Evolutionary conservation across 83 land plant genomes (phyloP).

Genomic region (Thuja plicata): DNA sequence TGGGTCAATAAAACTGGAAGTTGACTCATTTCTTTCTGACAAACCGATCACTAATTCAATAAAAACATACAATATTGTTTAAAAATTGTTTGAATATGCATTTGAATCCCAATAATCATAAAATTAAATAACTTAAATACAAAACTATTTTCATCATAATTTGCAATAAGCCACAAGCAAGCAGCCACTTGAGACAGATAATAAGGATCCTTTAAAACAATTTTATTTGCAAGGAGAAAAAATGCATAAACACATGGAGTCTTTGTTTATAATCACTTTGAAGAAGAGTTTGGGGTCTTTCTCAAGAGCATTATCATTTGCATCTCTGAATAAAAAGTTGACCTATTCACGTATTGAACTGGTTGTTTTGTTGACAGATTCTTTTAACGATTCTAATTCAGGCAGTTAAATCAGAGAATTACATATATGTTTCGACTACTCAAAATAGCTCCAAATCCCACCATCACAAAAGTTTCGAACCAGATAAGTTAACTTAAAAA

Average conservation of each 20-base stretch:
- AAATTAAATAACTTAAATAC: too few species aligned
- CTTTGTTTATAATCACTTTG: background rate
- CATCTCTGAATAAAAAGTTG: constrained; percentile 1
- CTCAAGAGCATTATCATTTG: constrained; percentile 6
- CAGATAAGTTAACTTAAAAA: too few species aligned
- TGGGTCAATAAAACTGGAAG: too few species aligned
- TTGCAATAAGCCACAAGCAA: too few species aligned
- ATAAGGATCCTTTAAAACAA: background rate
- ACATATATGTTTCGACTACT: background rate
- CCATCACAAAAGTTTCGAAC: too few species aligned
- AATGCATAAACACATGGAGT: background rate
- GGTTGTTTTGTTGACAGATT: background rate
- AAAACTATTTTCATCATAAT: too few species aligned
- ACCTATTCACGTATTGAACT: background rate
- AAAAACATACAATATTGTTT: too few species aligned
- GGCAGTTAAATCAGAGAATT: too few species aligned
- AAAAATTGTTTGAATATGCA: too few species aligned
- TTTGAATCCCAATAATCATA: too few species aligned
- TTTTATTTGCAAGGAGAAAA: background rate
- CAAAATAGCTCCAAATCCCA: background rate
- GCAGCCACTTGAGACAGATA: constrained; percentile 18
- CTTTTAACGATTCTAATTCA: background rate
- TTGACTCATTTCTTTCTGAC: too few species aligned
- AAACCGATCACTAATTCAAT: too few species aligned
- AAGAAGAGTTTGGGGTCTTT: constrained; percentile 9